Conservation (phyloP, 2,329 filamentous ascomycete species). For the Drechslerella coelobrocha region DNA sequence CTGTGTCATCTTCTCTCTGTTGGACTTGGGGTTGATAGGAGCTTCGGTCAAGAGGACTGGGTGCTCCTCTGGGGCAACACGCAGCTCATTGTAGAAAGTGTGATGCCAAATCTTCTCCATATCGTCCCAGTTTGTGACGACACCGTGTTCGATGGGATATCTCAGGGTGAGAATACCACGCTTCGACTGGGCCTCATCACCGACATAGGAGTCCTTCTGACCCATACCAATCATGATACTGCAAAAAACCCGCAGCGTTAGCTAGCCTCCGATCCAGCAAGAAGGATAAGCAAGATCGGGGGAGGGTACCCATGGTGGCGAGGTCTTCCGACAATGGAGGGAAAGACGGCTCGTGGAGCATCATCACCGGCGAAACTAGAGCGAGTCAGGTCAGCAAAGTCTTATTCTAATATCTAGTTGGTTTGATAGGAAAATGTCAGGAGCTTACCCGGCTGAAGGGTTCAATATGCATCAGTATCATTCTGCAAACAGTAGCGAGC, state of each 20-base stretch:
- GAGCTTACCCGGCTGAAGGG: conserved; percentile 45
- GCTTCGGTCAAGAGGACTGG: conserved; percentile 98
- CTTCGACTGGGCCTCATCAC: conserved; percentile 99
- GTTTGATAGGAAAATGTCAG: conserved; percentile 5
- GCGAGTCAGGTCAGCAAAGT: conserved; percentile 27
- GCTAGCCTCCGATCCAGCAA: background rate
- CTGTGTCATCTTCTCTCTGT: conserved; percentile 99
- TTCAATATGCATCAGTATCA: conserved; percentile 41
- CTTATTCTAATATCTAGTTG: background rate
- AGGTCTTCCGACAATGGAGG: conserved; percentile 98
- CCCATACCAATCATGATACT: conserved; percentile 99
- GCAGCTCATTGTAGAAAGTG: conserved; percentile 99
- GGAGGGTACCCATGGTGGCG: conserved; percentile 96
- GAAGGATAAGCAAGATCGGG: conserved; percentile 32
- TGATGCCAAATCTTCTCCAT: conserved; percentile 99
- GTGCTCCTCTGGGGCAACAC: conserved; percentile 99
- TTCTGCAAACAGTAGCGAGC: conserved; percentile 40
- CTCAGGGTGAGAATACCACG: conserved; percentile 99
- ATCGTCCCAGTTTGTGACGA: conserved; percentile 99
- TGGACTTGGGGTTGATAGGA: conserved; percentile 99
- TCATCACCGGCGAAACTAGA: conserved; percentile 97
- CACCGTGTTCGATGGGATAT: conserved; percentile 99
- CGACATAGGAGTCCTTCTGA: conserved; percentile 99
- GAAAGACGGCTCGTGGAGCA: conserved; percentile 99
- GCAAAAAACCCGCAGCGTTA: conserved; percentile 55